Evolutionary conservation across 257 asterid genomes (phyloP).

Genomic region (Mentha longifolia): DNA sequence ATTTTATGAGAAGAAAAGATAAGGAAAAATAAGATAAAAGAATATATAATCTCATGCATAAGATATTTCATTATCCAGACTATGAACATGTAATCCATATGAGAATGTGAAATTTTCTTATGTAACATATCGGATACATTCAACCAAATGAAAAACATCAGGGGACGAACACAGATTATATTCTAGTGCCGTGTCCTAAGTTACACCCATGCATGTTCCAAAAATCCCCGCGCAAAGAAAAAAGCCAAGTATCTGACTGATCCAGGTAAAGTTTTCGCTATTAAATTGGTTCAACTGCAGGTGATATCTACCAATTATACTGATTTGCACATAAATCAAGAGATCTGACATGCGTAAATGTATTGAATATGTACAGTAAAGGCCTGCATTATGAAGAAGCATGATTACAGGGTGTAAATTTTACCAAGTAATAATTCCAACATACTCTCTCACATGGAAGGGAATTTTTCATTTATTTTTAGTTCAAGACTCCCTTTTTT

Average conservation of each 20-base stretch:
- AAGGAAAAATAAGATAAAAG: slow-evolving; percentile 23
- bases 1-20: slow-evolving; percentile 16
- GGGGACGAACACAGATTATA: slow-evolving; percentile 11
- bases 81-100: slow-evolving; percentile 7
- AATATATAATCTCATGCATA: slow-evolving; percentile 15
- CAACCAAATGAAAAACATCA: slow-evolving; percentile 6
- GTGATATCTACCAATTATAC: neutral
- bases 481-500: neutral
- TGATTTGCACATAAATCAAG: slow-evolving; percentile 23
- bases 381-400: slow-evolving; percentile 12
- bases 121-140: slow-evolving; percentile 17
- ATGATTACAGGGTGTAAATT: slow-evolving; percentile 7
- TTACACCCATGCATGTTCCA: slow-evolving; percentile 21
- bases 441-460: slow-evolving; percentile 6
- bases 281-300: slow-evolving; percentile 1
- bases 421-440: neutral
- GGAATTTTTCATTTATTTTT: neutral
- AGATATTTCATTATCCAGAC: neutral
- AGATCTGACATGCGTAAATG: neutral
- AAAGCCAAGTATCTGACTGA: slow-evolving; percentile 20
- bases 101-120: neutral
- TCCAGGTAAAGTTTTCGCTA: slow-evolving; percentile 11
- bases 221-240: neutral
- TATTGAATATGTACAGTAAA: neutral
- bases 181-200: slow-evolving; percentile 12